Conservation (phyloP, 73 alveolate genomes). For the Loxodes magnus region DNA sequence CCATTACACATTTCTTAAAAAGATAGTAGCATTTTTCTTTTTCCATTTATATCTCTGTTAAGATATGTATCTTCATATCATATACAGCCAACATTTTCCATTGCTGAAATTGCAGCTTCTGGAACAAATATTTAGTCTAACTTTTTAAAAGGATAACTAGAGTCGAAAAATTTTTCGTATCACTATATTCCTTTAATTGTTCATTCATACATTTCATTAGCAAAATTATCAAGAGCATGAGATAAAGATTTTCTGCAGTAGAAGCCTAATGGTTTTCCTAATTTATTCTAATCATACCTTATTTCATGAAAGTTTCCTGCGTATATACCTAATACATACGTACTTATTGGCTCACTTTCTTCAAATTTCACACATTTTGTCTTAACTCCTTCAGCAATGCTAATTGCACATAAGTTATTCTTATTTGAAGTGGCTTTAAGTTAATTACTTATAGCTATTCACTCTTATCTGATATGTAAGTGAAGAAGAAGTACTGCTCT, state of each 20-base stretch:
- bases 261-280: constrained; percentile 50
- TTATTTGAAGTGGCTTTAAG: background rate
- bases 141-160: constrained; percentile 83
- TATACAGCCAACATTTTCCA: constrained; percentile 97
- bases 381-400: too few species aligned
- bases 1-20: constrained; percentile 40
- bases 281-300: constrained; percentile 25
- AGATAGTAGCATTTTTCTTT: too few species aligned
- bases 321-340: constrained; percentile 84
- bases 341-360: constrained; percentile 59
- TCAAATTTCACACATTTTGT: constrained; percentile 37
- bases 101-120: constrained; percentile 91
- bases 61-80: constrained; percentile 84
- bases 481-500: constrained; percentile 48
- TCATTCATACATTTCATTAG: constrained; percentile 62
- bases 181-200: constrained; percentile 55
- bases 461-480: constrained; percentile 53
- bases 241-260: constrained; percentile 65
- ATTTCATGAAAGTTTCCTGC: constrained; percentile 83
- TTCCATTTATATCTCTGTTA: constrained; percentile 66
- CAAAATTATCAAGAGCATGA: constrained; percentile 49
- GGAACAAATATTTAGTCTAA: constrained; percentile 92
- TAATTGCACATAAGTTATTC: too few species aligned
- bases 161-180: constrained; percentile 67
- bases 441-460: constrained; percentile 72